Percentiles rank a stretch among this genome's conserved stretches.
These are phyloP conservation scores for Hirsutella minnesotensis DNA, from an alignment of 2,329 filamentous ascomycete species.

Conservation along the genomic window DNA sequence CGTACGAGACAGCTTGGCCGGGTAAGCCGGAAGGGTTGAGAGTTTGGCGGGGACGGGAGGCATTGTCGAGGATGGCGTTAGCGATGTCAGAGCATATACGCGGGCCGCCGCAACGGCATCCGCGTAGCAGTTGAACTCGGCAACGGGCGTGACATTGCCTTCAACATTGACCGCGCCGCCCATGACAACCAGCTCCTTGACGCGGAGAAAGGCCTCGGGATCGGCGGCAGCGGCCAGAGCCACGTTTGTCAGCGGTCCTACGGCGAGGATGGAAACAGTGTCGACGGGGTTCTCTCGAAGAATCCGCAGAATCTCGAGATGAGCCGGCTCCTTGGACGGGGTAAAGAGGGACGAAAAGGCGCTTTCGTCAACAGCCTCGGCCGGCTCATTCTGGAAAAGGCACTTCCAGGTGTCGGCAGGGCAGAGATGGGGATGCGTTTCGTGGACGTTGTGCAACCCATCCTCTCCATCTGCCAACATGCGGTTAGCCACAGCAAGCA, in stretches of 20 bases:
- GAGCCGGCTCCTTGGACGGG: conserved; percentile 60
- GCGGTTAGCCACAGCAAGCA: conserved; percentile 1
- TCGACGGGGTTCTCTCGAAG: conserved; percentile 70
- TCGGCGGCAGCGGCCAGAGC: conserved; percentile 82
- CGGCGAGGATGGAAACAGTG: conserved; percentile 78
- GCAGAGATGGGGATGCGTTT: conserved; percentile 60
- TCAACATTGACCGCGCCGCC: conserved; percentile 69
- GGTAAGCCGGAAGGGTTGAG: conserved; percentile 47
- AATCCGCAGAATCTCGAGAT: conserved; percentile 82
- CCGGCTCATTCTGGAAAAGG: conserved; percentile 38
- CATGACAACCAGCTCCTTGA: conserved; percentile 92
- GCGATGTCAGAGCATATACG: conserved; percentile 66
- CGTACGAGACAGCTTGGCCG: conserved; percentile 45
- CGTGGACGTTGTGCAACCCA: conserved; percentile 66
- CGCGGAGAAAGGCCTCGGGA: conserved; percentile 75
- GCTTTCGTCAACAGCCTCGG: conserved; percentile 24
- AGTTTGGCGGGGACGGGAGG: conserved; percentile 49
- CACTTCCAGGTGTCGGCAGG: conserved; percentile 64
- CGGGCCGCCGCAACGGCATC: conserved; percentile 69
- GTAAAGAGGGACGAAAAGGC: conserved; percentile 54
- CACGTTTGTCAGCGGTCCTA: conserved; percentile 89
- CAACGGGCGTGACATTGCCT: conserved; percentile 76
- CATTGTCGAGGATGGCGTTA: conserved; percentile 65
- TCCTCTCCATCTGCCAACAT: conserved; percentile 54
- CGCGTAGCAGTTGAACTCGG: conserved; percentile 93